Evolutionary conservation across 768 basidiomycete genomes (phyloP), one percentile per base, ranked within the genome.

Genomic region (Boletus huronensis): DNA sequence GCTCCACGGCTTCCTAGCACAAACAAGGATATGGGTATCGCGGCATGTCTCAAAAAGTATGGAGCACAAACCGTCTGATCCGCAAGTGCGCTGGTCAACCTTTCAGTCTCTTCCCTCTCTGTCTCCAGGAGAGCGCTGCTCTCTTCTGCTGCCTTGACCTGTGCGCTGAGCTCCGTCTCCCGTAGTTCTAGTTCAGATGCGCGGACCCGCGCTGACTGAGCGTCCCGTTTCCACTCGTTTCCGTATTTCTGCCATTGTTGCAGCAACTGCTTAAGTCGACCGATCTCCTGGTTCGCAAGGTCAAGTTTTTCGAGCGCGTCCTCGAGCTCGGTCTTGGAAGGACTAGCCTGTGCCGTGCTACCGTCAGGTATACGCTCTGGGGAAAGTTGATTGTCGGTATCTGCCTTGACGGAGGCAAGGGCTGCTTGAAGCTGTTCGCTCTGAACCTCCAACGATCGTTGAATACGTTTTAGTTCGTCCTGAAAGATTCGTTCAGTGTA

Each of bases 171-270:
- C 8, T 55, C 56, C 17, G 8, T n/a, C 11, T 57, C 58, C 16
- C 54, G 58, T 26, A 25, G 35, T 11, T 58, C 54, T 28, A 62
- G 44, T 50, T 58, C 61, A 21, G 48, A 47, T 25, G 19, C 36
- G 26, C 65, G 61, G 26, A 5, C 17, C 14, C 54, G 55, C n/a
- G 57, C 52, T 40, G 28, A 19, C 36, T 63, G 61, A 36, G 66
- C 57, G 13, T 61, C 61, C 8, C 55, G 58, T 48, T 68, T 68
- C 61, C 66, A 63, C 2, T 68, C 57, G 14, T 32, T 54, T 34
- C 58, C 66, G 16, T 67, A 67, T 50, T 52, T 63, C 38, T 66
- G 62, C 65, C 66, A 67, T 31, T 66, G 50, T 13, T 54, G 41
- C 21, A 68, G 19, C 17, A 64, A n/a, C n/a, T 40, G 51, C 31